Base-by-base conservation (phyloP, 306 rosid genomes). In the Lablab purpureus region DNA sequence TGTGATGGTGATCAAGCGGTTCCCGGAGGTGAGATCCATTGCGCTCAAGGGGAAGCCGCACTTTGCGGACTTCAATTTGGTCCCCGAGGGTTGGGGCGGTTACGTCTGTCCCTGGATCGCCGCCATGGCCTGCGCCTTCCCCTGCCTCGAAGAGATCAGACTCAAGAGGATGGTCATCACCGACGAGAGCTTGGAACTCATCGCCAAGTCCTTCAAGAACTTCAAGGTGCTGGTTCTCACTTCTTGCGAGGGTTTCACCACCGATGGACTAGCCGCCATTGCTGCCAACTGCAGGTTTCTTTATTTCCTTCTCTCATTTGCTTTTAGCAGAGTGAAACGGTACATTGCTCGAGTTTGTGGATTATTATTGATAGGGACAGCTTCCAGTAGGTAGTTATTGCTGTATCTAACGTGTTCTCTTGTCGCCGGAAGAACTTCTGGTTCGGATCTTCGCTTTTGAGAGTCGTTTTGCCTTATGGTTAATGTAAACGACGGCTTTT, bases 71-170 rank as follows among this genome's bases (percentile, higher is more conserved):
- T 92, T 94, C 86, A 92, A 87, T 78, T 85, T 94, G 86, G 97
- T 94, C 0, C 98, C 98, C 0, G 97, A 94, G 0, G 97, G 94
- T 7, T 94, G 98, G 98, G 98, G 98, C 7, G 98, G 92, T 25
- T 89, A 80, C 60, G 89, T 89, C 1, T 65, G 64, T 7, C 90
- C 95, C 3, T 94, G 98, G 98, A 89, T 94, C 91, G 81, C 60
- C 6, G 93, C 94, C 8, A 84, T 92, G 97, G 88, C 97, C 10
- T 2, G 15, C n/a, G 85, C 89, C 0, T 88, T 87, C 49, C 93
- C 97, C 0, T 89, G 88, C 87, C 91, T 94, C 0, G 97, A 92
- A 74, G 99, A 94, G 97, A 91, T 94, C 94, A 86, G 86, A 67
- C 87, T 94, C 79, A 94, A 94, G 91, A 87, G 99, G 77, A 94